These are phyloP conservation scores for Lichtheimia corymbifera DNA, from an alignment of 371 early-diverging fungal genomes.

Conservation along the genomic window DNA sequence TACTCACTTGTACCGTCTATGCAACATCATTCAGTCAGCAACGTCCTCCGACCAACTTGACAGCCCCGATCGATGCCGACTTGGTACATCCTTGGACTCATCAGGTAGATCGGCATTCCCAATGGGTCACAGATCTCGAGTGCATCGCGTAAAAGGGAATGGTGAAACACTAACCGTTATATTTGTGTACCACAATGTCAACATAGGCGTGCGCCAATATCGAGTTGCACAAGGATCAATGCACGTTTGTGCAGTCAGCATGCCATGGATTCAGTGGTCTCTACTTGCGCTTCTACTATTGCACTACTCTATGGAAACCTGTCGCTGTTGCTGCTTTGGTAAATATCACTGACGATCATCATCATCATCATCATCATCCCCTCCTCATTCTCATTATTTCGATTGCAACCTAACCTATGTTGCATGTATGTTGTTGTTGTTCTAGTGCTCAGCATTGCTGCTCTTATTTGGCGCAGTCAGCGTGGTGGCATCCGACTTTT, in stretches of 20 bases:
- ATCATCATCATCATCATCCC: too few relatives aligned
- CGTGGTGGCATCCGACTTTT: constrained; percentile 71
- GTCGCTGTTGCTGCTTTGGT: constrained; percentile 43
- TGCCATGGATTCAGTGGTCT: constrained; percentile 57
- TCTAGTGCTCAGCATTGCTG: constrained; percentile 38
- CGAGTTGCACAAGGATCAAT: constrained; percentile 51
- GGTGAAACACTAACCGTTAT: background rate
- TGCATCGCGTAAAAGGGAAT: too few relatives aligned
- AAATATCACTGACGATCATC: constrained; percentile 7
- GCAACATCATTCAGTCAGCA: too few relatives aligned
- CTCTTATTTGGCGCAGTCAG: constrained; percentile 67
- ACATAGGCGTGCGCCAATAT: constrained; percentile 50
- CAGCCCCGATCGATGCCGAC: too few relatives aligned
- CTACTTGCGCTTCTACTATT: constrained; percentile 65
- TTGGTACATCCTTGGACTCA: too few relatives aligned
- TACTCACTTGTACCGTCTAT: too few relatives aligned
- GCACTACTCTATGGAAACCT: constrained; percentile 49
- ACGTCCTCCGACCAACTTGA: too few relatives aligned
- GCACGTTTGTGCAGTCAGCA: constrained; percentile 52
- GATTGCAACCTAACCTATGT: constrained; percentile 4
- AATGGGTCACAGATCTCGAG: too few relatives aligned
- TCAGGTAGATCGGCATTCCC: too few relatives aligned
- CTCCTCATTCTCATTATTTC: constrained; percentile 1
- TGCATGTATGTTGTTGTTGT: background rate
- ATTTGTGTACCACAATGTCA: background rate